Percentiles rank a stretch among this genome's conserved stretches.
Evolutionary conservation across 306 rosid genomes (phyloP).

Genomic region (Cucurbita ficifolia): DNA sequence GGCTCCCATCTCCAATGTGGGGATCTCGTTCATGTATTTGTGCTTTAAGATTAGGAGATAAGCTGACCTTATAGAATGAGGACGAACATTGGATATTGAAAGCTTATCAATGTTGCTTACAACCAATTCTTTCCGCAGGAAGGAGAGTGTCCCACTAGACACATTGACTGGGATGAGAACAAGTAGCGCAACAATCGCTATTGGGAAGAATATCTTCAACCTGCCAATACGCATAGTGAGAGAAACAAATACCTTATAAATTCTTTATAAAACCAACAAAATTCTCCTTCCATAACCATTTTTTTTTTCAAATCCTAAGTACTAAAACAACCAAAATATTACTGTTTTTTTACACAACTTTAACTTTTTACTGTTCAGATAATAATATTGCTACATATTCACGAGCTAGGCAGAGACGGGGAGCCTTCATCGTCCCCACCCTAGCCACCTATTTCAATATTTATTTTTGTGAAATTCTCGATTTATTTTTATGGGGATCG

Average conservation of each 20-base stretch:
- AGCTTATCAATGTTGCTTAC: constrained; percentile 83
- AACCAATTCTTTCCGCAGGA: constrained; percentile 72
- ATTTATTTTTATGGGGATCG: too few relatives aligned
- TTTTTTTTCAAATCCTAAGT: not conserved
- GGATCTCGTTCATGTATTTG: not conserved
- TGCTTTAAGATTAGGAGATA: not conserved
- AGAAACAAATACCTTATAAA: not conserved
- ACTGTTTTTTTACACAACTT: too few relatives aligned
- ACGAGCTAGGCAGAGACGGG: too few relatives aligned
- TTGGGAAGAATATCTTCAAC: constrained; percentile 71
- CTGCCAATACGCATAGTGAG: constrained; percentile 19
- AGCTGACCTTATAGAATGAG: constrained; percentile 56
- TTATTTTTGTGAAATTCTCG: too few relatives aligned
- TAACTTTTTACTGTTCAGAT: too few relatives aligned
- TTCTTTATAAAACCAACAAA: not conserved
- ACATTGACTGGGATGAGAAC: constrained; percentile 86
- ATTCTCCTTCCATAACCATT: not conserved
- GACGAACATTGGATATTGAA: constrained; percentile 80
- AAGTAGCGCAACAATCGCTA: constrained; percentile 67
- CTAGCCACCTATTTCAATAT: too few relatives aligned
- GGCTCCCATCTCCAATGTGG: too few relatives aligned
- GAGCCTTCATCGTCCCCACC: too few relatives aligned
- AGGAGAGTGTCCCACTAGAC: constrained; percentile 66
- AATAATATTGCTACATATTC: too few relatives aligned
- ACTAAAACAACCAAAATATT: too few relatives aligned